These are phyloP conservation scores for Paratinospora sagittata DNA, from an alignment of 164 flowering plant species.

Conservation along the genomic window DNA sequence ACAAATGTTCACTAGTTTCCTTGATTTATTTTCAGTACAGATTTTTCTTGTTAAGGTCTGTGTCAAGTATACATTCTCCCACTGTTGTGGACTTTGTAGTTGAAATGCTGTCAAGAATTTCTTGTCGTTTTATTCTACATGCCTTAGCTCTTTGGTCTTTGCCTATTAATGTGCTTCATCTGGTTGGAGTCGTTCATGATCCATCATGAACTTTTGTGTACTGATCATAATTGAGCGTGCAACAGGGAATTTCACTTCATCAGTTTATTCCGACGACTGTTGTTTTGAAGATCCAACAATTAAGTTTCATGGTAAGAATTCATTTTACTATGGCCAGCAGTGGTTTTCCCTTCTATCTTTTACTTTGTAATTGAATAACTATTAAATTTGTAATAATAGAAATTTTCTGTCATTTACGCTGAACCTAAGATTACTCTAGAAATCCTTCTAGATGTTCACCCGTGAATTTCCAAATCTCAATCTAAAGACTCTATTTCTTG, in stretches of 20 bases:
- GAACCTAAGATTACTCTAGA: no score
- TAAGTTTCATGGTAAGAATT: slow-evolving; percentile 55
- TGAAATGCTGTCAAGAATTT: no score
- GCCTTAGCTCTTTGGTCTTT: background rate
- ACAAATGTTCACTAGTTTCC: no score
- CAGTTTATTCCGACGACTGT: slow-evolving; percentile 74
- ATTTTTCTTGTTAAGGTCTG: no score
- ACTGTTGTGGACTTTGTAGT: no score
- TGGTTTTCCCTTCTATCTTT: background rate
- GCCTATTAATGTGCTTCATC: background rate
- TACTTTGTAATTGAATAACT: background rate
- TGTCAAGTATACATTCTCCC: no score
- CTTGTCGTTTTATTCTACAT: no score
- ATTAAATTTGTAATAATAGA: background rate
- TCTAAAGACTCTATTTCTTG: no score
- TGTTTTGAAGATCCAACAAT: slow-evolving; percentile 92
- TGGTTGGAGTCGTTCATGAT: background rate
- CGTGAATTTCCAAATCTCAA: no score
- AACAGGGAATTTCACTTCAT: slow-evolving; percentile 62
- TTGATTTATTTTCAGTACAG: no score
- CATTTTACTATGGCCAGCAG: background rate
- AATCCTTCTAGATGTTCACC: no score
- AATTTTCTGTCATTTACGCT: background rate
- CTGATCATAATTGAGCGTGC: background rate
- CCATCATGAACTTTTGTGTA: no score